A percentile compares a stretch with the other conserved stretches of the same genome.
Evolutionary conservation across 768 basidiomycete genomes (phyloP).

Genomic region (Tylopilus sp.): DNA sequence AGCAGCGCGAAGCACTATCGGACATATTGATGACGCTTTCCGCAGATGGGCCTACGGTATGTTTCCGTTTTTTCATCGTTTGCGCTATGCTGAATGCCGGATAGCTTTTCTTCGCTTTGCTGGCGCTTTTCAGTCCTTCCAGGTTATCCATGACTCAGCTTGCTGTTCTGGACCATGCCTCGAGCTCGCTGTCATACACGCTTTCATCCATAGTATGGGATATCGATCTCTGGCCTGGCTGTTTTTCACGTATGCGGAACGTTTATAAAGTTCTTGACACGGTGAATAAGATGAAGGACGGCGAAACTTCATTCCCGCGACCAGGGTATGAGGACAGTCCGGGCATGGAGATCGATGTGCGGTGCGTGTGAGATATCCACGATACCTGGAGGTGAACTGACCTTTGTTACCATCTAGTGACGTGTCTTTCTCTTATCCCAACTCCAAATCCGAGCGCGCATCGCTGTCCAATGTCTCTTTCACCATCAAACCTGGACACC

Average conservation of each 20-base stretch:
- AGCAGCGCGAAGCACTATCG: slow-evolving; percentile 1
- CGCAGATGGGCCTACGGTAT: slow-evolving; percentile 18
- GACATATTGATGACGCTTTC: slow-evolving; percentile 8
- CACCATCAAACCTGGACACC: slow-evolving; percentile 29
- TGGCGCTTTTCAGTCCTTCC: slow-evolving; percentile 24
- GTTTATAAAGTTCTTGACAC: slow-evolving; percentile 21
- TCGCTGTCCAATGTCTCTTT: slow-evolving; percentile 31
- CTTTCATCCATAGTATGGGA: slow-evolving; percentile 14
- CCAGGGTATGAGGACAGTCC: slow-evolving; percentile 6
- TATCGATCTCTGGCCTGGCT: slow-evolving; percentile 14
- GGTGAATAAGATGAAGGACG: slow-evolving; percentile 26
- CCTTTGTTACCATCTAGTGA: neutral
- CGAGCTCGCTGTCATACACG: slow-evolving; percentile 21
- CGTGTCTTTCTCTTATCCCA: slow-evolving; percentile 52
- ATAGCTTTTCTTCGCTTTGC: slow-evolving; percentile 15
- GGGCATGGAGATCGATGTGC: slow-evolving; percentile 19
- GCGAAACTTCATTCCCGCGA: slow-evolving; percentile 18
- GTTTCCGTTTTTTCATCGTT: neutral
- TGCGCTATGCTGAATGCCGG: neutral
- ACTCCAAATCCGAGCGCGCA: slow-evolving; percentile 22
- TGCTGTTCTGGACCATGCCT: slow-evolving; percentile 28
- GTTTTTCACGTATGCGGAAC: slow-evolving; percentile 21
- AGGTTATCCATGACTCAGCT: slow-evolving; percentile 29
- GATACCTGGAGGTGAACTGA: neutral
- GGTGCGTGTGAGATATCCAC: slow-evolving; percentile 4